Evolutionary conservation across 2,329 filamentous ascomycete species (phyloP).

Genomic region (Coniochaeta sp.): DNA sequence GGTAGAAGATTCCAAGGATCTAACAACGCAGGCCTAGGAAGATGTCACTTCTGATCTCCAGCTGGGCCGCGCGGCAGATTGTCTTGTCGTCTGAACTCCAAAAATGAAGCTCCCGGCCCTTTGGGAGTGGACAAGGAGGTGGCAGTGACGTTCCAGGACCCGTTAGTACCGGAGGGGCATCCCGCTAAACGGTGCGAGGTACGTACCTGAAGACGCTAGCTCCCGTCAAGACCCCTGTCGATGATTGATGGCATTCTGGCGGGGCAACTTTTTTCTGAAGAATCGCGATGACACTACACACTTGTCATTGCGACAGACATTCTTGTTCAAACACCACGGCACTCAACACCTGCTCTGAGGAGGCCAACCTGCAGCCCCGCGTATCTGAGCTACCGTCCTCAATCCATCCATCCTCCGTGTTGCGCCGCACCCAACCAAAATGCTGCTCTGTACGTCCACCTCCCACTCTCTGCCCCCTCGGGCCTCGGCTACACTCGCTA

Average conservation of each 20-base stretch:
- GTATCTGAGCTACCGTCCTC: background rate
- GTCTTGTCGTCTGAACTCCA: background rate
- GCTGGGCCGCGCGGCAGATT: background rate
- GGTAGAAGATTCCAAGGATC: too few species aligned
- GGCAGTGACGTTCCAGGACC: conserved; percentile 11
- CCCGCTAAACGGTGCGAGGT: background rate
- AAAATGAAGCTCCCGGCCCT: background rate
- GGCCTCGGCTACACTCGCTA: background rate
- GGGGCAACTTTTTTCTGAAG: background rate
- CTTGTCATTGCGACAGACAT: background rate
- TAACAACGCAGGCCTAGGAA: too few species aligned
- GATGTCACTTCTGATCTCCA: background rate
- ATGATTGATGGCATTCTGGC: background rate
- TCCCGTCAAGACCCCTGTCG: background rate
- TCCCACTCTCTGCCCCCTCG: conserved; percentile 4
- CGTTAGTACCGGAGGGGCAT: background rate
- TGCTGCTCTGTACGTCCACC: conserved; percentile 56
- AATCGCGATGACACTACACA: background rate
- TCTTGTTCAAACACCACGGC: background rate
- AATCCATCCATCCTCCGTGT: background rate
- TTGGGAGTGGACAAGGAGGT: conserved; percentile 11
- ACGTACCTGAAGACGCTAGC: background rate
- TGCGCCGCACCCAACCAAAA: conserved; percentile 22
- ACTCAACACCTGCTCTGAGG: background rate
- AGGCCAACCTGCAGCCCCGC: background rate